Conservation (phyloP, 2,329 filamentous ascomycete species). For the Akanthomyces lecanii region DNA sequence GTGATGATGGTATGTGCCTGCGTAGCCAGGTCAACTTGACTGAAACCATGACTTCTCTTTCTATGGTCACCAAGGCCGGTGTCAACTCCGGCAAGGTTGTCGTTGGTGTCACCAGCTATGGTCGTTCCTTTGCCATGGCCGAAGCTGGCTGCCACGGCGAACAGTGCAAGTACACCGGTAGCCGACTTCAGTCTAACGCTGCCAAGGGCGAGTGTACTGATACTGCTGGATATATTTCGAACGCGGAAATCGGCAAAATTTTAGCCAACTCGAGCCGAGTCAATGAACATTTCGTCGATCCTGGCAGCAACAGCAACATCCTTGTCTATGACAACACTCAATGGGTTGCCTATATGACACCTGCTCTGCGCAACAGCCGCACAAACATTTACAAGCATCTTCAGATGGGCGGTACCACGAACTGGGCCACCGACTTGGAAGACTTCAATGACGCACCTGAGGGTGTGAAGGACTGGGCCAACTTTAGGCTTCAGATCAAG, state of each 20-base stretch:
- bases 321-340: constrained; percentile 22
- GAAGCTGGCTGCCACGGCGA: neutral
- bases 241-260: neutral
- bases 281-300: constrained; percentile 17
- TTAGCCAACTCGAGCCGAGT: constrained; percentile 2
- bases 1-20: constrained; percentile 28
- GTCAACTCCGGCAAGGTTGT: neutral
- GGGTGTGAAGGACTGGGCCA: neutral
- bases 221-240: constrained; percentile 2
- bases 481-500: constrained; percentile 6
- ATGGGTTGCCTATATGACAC: constrained; percentile 21
- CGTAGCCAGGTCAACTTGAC: constrained; percentile 35
- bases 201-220: neutral
- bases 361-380: neutral
- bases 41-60: constrained; percentile 27
- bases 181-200: neutral
- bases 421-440: constrained; percentile 13
- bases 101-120: neutral
- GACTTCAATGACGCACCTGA: neutral
- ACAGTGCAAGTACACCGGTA: neutral
- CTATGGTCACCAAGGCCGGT: constrained; percentile 31
- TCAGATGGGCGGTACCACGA: constrained; percentile 5
- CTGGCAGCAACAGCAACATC: constrained; percentile 20
- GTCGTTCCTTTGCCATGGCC: neutral
- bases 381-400: constrained; percentile 3